Evolutionary conservation across 2,329 filamentous ascomycete genomes (phyloP).

Genomic region (Trichoderma sp.): DNA sequence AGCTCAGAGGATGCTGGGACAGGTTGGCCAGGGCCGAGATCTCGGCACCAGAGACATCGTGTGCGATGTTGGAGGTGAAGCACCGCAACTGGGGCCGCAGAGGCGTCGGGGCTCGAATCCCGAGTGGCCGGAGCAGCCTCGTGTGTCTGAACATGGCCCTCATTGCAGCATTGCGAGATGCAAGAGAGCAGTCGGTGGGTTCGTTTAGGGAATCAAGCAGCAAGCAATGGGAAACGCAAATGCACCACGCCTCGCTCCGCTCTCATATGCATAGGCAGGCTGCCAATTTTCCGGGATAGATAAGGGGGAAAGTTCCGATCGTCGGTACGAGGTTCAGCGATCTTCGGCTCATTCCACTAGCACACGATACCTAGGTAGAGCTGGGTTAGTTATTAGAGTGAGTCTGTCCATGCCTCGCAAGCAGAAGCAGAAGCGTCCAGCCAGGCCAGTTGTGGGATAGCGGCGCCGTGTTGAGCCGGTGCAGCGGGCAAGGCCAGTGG

Average conservation of each 20-base stretch:
- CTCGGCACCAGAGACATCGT: constrained; percentile 64
- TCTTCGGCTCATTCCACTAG: not conserved
- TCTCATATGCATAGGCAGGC: not conserved
- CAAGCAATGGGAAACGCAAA: not conserved
- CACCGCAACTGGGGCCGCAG: constrained; percentile 16
- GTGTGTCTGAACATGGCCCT: constrained; percentile 20
- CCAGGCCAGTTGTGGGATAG: not conserved
- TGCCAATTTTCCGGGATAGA: not conserved
- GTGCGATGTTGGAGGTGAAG: constrained; percentile 20
- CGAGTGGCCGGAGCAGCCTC: constrained; percentile 16
- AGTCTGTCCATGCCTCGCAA: not conserved
- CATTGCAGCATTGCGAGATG: constrained; percentile 25
- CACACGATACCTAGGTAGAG: not conserved
- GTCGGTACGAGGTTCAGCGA: not conserved
- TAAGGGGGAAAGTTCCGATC: not conserved
- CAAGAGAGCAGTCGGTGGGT: not conserved
- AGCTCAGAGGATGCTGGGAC: constrained; percentile 75
- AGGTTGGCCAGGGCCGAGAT: constrained; percentile 75
- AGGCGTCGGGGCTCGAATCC: not conserved
- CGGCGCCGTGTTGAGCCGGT: constrained; percentile 9
- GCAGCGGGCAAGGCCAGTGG: not conserved
- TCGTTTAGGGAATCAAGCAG: not conserved
- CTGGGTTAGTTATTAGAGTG: not conserved
- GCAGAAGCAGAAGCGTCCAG: not conserved
- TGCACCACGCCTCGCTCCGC: not conserved